These are phyloP conservation scores for Pulveroboletus sp. DNA, from an alignment of 768 basidiomycete genomes.

Conservation along the genomic window DNA sequence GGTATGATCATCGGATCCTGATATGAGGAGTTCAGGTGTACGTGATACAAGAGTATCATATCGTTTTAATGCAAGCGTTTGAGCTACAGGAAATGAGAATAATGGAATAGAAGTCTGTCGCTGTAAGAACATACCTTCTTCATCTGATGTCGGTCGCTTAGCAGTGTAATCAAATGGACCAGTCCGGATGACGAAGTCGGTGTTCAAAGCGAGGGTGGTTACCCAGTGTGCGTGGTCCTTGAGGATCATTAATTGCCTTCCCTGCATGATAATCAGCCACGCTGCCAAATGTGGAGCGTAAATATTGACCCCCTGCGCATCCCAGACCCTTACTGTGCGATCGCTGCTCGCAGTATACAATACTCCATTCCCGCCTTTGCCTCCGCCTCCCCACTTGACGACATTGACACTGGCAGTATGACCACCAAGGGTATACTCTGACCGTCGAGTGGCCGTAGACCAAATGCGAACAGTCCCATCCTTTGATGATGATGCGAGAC, in stretches of 20 bases:
- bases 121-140: constrained; percentile 59
- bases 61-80: constrained; percentile 69
- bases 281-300: background rate
- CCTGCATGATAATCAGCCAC: constrained; percentile 43
- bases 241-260: constrained; percentile 76
- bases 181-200: constrained; percentile 91
- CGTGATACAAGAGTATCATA: constrained; percentile 68
- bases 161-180: constrained; percentile 91
- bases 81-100: constrained; percentile 44
- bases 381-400: constrained; percentile 94
- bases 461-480: constrained; percentile 96
- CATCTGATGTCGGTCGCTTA: constrained; percentile 75
- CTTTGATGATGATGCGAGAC: constrained; percentile 93
- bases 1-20: constrained; percentile 97
- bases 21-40: constrained; percentile 81
- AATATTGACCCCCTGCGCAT: constrained; percentile 66
- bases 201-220: constrained; percentile 92
- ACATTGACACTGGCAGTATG: constrained; percentile 95
- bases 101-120: background rate
- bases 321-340: constrained; percentile 93
- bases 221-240: constrained; percentile 99
- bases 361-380: constrained; percentile 58
- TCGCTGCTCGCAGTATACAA: constrained; percentile 96
- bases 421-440: constrained; percentile 86
- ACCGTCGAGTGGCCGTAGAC: constrained; percentile 67